phyloP scores from a whole-genome alignment of 352 stramenopile species.

The Pythium oligandrum region DNA sequence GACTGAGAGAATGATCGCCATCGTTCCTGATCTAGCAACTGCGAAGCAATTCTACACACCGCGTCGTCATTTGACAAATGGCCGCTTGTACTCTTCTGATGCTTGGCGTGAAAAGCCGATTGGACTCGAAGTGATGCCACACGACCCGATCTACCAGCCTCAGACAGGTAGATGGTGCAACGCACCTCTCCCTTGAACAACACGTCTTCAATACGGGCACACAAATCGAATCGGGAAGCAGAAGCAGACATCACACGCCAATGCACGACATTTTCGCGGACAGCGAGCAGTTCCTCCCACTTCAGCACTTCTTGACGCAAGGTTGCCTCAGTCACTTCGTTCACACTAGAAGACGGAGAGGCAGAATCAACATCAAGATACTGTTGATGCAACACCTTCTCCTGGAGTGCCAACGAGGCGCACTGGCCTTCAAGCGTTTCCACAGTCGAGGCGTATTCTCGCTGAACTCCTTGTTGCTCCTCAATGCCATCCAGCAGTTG shows the following conservation, averaged over 20 bases:
- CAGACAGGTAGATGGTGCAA: no score
- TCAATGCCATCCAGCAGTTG: slow-evolving; percentile 72
- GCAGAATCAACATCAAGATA: slow-evolving; percentile 12
- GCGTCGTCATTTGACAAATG: not conserved
- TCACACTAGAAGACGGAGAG: not conserved
- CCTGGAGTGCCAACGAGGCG: slow-evolving; percentile 57
- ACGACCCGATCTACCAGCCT: no score
- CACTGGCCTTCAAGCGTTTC: slow-evolving; percentile 53
- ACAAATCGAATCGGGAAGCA: slow-evolving; percentile 4
- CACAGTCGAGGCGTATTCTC: slow-evolving; percentile 57
- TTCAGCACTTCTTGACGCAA: slow-evolving; percentile 14
- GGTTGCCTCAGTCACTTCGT: slow-evolving; percentile 1
- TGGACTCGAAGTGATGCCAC: not conserved
- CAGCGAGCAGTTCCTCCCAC: slow-evolving; percentile 14
- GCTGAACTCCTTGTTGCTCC: slow-evolving; percentile 60
- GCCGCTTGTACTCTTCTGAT: not conserved
- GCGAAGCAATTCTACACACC: not conserved
- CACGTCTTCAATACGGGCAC: not conserved
- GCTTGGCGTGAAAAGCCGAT: not conserved
- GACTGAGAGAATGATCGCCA: no score
- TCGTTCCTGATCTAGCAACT: not conserved
- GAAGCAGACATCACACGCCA: slow-evolving; percentile 15
- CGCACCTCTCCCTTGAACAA: not conserved
- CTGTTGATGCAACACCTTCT: slow-evolving; percentile 55
- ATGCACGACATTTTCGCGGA: slow-evolving; percentile 15